Evolutionary conservation across 2,329 filamentous ascomycete genomes (phyloP), one percentile per base, ranked within the genome.

Genomic region (Sordariomycetes sp.): DNA sequence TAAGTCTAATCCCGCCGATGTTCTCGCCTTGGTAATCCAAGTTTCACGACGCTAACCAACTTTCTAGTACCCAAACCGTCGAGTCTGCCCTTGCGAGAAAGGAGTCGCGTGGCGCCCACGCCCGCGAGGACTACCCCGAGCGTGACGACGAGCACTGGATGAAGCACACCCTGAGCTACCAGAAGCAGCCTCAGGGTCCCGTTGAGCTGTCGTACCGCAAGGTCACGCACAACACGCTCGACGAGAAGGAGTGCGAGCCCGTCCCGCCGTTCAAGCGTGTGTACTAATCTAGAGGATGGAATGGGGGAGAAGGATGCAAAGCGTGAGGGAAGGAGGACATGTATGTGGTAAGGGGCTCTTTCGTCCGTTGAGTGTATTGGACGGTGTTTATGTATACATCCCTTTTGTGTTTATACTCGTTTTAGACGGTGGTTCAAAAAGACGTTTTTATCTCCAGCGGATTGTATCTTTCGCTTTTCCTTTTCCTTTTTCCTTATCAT

Each of bases 81-180:
- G 82, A 85, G 65, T 82, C 90, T 35, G 94, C 94, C 61, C 89
- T 90, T 59, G 92, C 92, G 76, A 86, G 94, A 69, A 96, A 96
- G 81, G 94, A 99, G 76, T 96, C 90, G 58, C 89, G 94, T 76
- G 94, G 94, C 70, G 94, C 94, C 25, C 94, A 99, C 74, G 94
- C 94, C 63, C 88, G 94, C 64, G 94, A 99, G 78, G 94, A 99
- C 71, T 97, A 73, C 81, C 92, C 92, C 59, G 91, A 97, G 20
- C 87, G 94, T 77, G 89, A 97, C 69, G 94, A 99, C 70, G 80
- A 85, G 73, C 87, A 95, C 73, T 97, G 92, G 92, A 96, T 96
- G 92, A 97, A 97, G 86, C 94, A 99, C 82, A 95, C 90, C 52
- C 82, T 99, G 61, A 90, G 86, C 63, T 99, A 87, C 87, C 94